Percentiles rank a stretch among this genome's conserved stretches.
Evolutionary conservation across 176 grass and related monocot genomes (phyloP).

Genomic region (Elaeis guineensis): DNA sequence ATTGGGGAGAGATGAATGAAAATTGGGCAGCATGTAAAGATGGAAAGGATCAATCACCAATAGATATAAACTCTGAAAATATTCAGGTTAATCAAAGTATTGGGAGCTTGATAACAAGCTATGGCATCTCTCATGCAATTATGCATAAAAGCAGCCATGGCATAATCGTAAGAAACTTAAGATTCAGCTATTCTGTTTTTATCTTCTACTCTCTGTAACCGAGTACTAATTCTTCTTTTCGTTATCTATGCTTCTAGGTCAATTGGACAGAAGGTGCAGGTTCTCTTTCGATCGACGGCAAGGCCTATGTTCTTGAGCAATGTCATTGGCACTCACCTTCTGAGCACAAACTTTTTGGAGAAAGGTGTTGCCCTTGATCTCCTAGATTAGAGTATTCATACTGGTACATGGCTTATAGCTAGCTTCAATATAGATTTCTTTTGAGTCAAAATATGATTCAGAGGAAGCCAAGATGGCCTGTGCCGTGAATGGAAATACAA

Average conservation of each 20-base stretch:
- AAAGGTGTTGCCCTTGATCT: neutral
- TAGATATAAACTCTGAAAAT: neutral
- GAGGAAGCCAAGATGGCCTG: too few relatives aligned
- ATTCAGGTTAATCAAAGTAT: neutral
- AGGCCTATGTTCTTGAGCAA: conserved; percentile 2
- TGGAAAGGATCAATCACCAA: conserved; percentile 3
- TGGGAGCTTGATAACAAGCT: neutral
- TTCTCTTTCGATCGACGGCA: neutral
- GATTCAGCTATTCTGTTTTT: neutral
- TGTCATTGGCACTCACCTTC: conserved; percentile 20
- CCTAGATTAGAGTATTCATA: too few relatives aligned
- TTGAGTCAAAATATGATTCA: too few relatives aligned
- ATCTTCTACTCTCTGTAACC: too few relatives aligned
- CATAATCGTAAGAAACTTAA: neutral
- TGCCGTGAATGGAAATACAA: too few relatives aligned
- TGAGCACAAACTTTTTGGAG: conserved; percentile 1
- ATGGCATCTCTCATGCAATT: neutral
- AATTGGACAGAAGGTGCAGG: conserved; percentile 8
- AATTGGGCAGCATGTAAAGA: neutral
- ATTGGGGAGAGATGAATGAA: neutral
- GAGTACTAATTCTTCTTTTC: neutral
- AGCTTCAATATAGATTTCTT: too few relatives aligned
- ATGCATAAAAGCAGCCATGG: conserved; percentile 7
- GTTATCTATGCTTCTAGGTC: neutral
- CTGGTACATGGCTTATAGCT: too few relatives aligned